A percentile compares a stretch with the other conserved stretches of the same genome.
Conservation (phyloP, 1,139 yeast genomes). For the Saccharomyces pastorianus region DNA sequence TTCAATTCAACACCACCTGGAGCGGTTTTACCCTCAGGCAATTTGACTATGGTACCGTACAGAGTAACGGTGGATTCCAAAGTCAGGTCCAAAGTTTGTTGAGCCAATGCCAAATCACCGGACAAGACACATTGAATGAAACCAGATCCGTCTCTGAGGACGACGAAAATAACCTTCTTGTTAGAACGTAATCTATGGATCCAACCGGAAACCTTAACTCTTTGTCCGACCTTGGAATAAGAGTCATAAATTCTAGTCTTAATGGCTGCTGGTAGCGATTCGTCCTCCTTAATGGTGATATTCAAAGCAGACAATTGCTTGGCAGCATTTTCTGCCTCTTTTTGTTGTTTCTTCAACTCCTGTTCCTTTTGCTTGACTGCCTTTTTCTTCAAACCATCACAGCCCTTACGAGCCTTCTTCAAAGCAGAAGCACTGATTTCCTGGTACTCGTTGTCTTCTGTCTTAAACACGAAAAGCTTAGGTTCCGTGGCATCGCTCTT, state of each 20-base stretch:
- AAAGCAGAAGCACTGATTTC: slow-evolving; percentile 89
- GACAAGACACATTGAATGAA: slow-evolving; percentile 76
- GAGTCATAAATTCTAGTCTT: slow-evolving; percentile 57
- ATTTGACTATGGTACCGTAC: slow-evolving; percentile 69
- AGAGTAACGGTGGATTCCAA: slow-evolving; percentile 76
- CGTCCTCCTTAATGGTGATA: slow-evolving; percentile 64
- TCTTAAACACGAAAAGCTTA: slow-evolving; percentile 58
- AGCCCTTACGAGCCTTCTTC: slow-evolving; percentile 95
- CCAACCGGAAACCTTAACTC: slow-evolving; percentile 89
- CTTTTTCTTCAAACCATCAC: slow-evolving; percentile 84
- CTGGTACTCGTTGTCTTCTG: slow-evolving; percentile 52
- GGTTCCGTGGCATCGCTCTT: slow-evolving; percentile 38
- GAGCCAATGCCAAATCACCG: slow-evolving; percentile 89
- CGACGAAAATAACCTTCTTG: slow-evolving; percentile 85
- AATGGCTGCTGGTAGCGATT: slow-evolving; percentile 59
- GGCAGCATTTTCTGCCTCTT: slow-evolving; percentile 59
- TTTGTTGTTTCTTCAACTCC: slow-evolving; percentile 52
- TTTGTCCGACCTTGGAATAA: slow-evolving; percentile 43
- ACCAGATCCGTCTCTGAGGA: slow-evolving; percentile 93
- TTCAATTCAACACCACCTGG: slow-evolving; percentile 95
- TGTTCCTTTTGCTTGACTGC: slow-evolving; percentile 68
- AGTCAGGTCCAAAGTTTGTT: slow-evolving; percentile 75
- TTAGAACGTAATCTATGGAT: slow-evolving; percentile 88
- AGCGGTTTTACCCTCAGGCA: slow-evolving; percentile 95
- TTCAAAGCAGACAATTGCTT: slow-evolving; percentile 71